Conservation (phyloP, 1,284 basidiomycete genomes). For the Apiotrichum gracile region DNA sequence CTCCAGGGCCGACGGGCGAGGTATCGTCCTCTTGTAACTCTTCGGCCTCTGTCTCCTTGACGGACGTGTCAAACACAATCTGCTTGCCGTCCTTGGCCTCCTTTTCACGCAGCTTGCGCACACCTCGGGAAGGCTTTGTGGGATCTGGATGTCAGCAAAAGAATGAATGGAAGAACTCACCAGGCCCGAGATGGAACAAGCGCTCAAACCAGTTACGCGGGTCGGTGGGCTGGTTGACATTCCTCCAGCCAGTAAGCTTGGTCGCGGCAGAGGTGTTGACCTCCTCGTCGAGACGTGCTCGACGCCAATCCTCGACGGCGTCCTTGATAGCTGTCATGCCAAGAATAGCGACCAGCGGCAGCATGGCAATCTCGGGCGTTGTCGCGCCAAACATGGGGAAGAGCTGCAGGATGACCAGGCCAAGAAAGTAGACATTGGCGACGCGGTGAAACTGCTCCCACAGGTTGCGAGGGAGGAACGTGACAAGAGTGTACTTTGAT, state of each 20-base stretch:
- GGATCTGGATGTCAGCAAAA: conserved; percentile 18
- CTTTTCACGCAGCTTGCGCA: conserved; percentile 72
- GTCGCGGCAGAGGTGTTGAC: conserved; percentile 44
- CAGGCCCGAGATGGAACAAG: conserved; percentile 52
- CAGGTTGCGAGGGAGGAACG: conserved; percentile 90
- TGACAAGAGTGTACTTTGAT: conserved; percentile 84
- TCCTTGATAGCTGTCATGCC: conserved; percentile 89
- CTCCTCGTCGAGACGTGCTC: conserved; percentile 77
- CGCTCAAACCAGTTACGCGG: conserved; percentile 68
- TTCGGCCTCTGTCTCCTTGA: conserved; percentile 24
- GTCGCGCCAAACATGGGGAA: conserved; percentile 88
- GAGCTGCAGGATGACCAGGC: conserved; percentile 76
- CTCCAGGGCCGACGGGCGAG: not conserved
- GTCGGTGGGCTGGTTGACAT: conserved; percentile 80
- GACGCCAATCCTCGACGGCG: conserved; percentile 86
- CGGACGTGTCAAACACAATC: conserved; percentile 56
- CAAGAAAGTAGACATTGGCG: conserved; percentile 89
- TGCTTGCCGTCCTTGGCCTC: conserved; percentile 62
- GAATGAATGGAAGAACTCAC: conserved; percentile 16
- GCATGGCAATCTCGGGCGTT: conserved; percentile 71
- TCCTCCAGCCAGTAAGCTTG: conserved; percentile 73
- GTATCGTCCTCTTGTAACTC: conserved; percentile 16
- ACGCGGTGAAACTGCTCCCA: conserved; percentile 85
- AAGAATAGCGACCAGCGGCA: conserved; percentile 84
- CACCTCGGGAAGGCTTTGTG: conserved; percentile 65